phyloP scores from a whole-genome alignment of 768 basidiomycete genomes.

The Ramaria rubella region DNA sequence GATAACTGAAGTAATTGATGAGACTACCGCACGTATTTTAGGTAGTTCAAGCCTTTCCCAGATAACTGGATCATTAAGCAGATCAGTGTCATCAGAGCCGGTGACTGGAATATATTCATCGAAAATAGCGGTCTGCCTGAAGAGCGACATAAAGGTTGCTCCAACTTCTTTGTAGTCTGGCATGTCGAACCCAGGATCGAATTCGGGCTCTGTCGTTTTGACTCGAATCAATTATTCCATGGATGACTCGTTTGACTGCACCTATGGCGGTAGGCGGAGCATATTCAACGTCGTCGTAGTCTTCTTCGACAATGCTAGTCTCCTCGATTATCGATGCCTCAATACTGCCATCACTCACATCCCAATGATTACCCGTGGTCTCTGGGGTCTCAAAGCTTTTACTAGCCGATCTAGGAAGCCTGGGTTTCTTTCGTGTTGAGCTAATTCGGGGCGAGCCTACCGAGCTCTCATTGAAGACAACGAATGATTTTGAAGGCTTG shows the following conservation, averaged over 20 bases:
- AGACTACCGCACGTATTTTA: not conserved
- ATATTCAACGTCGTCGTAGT: slow-evolving; percentile 46
- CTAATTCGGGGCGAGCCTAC: slow-evolving; percentile 27
- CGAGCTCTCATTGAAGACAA: not conserved
- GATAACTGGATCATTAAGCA: not conserved
- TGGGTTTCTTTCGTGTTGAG: slow-evolving; percentile 57
- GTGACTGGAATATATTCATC: not conserved
- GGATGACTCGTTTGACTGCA: slow-evolving; percentile 14
- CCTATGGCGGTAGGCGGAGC: slow-evolving; percentile 48
- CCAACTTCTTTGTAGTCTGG: slow-evolving; percentile 43
- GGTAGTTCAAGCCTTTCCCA: slow-evolving; percentile 2
- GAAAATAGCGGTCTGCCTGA: not conserved
- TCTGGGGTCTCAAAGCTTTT: slow-evolving; percentile 60
- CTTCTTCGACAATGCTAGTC: slow-evolving; percentile 24
- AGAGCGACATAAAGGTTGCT: slow-evolving; percentile 22
- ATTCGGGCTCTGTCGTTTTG: slow-evolving; percentile 32
- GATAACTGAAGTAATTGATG: not conserved
- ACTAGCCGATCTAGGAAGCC: slow-evolving; percentile 45
- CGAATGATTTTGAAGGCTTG: not conserved
- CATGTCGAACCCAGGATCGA: slow-evolving; percentile 42
- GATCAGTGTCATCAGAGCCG: not conserved
- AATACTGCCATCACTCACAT: slow-evolving; percentile 54
- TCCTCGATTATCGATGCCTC: slow-evolving; percentile 22
- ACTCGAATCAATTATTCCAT: not conserved
- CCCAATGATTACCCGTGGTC: slow-evolving; percentile 66